These are phyloP conservation scores for Rhamnella rubrinervis DNA, from an alignment of 331 rosid genomes.

Conservation along the genomic window DNA sequence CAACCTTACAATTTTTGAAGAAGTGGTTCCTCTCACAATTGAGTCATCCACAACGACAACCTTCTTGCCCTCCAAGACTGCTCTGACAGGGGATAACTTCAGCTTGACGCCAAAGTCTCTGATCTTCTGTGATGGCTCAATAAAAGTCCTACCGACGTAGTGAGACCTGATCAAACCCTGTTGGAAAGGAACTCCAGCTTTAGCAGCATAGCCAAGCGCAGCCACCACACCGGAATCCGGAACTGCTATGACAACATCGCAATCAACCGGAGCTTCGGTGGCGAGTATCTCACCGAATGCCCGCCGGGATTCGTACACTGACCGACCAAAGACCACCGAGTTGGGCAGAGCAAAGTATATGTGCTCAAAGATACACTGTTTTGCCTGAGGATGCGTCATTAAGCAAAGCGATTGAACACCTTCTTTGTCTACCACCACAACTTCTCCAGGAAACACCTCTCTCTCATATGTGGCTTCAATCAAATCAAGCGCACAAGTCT, in stretches of 20 bases:
- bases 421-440: conserved; percentile 61
- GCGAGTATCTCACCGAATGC: conserved; percentile 79
- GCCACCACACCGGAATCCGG: conserved; percentile 95
- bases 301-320: conserved; percentile 70
- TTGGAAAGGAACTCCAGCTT: conserved; percentile 86
- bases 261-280: conserved; percentile 69
- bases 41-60: conserved; percentile 98
- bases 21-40: conserved; percentile 89
- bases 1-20: conserved; percentile 83
- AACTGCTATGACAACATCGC: conserved; percentile 89
- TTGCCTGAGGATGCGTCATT: conserved; percentile 66
- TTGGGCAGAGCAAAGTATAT: conserved; percentile 80
- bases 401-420: conserved; percentile 79
- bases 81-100: conserved; percentile 64
- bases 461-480: conserved; percentile 81
- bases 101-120: conserved; percentile 86
- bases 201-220: conserved; percentile 84
- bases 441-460: conserved; percentile 80
- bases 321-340: conserved; percentile 69
- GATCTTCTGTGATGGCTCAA: conserved; percentile 88
- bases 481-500: conserved; percentile 87
- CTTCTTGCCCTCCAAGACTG: conserved; percentile 83
- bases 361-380: conserved; percentile 89
- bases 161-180: conserved; percentile 90
- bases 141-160: conserved; percentile 93